phyloP scores from a whole-genome alignment of 2,329 filamentous ascomycete genomes.

The Fusarium liriodendri region DNA sequence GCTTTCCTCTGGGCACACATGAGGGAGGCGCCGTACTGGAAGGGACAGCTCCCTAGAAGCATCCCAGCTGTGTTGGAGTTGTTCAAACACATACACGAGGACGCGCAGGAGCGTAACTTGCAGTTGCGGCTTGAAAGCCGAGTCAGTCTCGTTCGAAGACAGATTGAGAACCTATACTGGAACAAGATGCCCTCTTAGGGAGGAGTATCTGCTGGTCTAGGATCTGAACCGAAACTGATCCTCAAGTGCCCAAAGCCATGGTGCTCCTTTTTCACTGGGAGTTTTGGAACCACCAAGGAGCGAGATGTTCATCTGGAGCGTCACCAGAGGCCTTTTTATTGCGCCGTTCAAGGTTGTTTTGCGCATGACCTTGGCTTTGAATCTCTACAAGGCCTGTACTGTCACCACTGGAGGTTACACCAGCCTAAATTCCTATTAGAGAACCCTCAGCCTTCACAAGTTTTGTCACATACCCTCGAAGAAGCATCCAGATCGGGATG shows the following conservation, averaged over 20 bases:
- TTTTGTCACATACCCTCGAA: neutral
- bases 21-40: neutral
- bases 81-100: neutral
- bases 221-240: neutral
- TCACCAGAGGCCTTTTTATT: slow-evolving; percentile 18
- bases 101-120: neutral
- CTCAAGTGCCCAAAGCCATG: slow-evolving; percentile 25
- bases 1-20: neutral
- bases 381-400: neutral
- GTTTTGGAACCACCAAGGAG: slow-evolving; percentile 1
- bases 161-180: neutral
- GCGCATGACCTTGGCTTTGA: neutral
- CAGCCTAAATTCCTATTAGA: neutral
- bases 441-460: neutral
- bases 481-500: neutral
- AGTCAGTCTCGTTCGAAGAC: slow-evolving; percentile 5
- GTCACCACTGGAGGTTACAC: neutral
- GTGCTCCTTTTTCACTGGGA: slow-evolving; percentile 17
- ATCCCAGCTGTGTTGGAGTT: neutral
- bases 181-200: neutral
- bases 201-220: neutral
- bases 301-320: neutral
- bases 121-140: slow-evolving; percentile 1
- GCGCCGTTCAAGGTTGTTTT: neutral
- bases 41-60: no score